Base-by-base conservation (phyloP, 352 stramenopile species). In the Globisporangium spiculum region DNA sequence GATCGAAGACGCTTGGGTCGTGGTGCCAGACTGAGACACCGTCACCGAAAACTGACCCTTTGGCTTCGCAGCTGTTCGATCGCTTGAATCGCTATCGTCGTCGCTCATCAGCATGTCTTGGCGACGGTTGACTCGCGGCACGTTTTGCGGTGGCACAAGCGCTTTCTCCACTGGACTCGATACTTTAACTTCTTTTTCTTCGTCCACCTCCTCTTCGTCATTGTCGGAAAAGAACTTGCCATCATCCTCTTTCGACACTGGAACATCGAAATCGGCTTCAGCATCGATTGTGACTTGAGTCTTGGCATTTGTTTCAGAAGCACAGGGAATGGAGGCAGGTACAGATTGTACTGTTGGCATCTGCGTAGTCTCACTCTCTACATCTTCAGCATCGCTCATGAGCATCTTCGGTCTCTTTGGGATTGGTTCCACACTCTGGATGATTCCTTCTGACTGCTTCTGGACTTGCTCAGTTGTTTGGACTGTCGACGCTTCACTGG, bases 371-470 rank as follows among this genome's bases (percentile, higher is more conserved):
- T 46, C 14, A 9, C n/a, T 41, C 3, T 16, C 30, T 32, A 50
- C 38, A 30, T 57, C 68, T 4, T 78, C 71, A n/a, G 75, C 71
- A 62, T 81, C 74, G 26, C 66, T 80, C 52, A 68, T 44, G 1
- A 76, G 14, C 34, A 80, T 69, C 30, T 83, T 64, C 0, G 64
- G 58, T 24, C 32, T 50, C 22, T 20, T 34, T 41, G 12, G 32
- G 0, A n/a, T 57, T 30, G 16, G 52, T 34, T 10, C 7, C 24
- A 34, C 24, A 18, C 7, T 38, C 2, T 38, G 16, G 20, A 54
- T 27, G 6, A n/a, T 54, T 38, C 16, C 14, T 10, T 41, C 27
- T 0, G 24, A 14, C 12, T 58, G 53, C 50, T 9, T 36, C 52
- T 58, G 24, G 52, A 22, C 52, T n/a, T 58, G 52, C 24, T 36